Evolutionary conservation across 805 yeast genomes (phyloP).

Genomic region (Metschnikowia lochheadii): DNA sequence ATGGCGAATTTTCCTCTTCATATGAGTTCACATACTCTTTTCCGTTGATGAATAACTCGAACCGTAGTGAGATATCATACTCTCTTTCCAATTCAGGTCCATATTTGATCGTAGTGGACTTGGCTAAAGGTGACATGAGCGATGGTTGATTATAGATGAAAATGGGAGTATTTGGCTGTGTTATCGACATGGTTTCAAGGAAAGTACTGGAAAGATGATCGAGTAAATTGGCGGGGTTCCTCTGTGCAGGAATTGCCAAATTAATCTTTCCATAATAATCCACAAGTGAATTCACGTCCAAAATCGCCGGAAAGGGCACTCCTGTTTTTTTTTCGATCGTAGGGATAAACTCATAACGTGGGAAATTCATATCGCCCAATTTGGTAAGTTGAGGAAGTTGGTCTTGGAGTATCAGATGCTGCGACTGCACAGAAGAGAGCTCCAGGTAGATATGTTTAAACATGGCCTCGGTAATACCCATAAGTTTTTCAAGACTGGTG

Average conservation of each 20-base stretch:
- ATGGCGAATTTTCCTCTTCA: slow-evolving; percentile 93
- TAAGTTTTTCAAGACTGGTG: slow-evolving; percentile 61
- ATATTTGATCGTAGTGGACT: slow-evolving; percentile 43
- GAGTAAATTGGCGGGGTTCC: slow-evolving; percentile 56
- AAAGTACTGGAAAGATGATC: slow-evolving; percentile 58
- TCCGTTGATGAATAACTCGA: slow-evolving; percentile 79
- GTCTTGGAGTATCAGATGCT: slow-evolving; percentile 14
- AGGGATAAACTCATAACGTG: slow-evolving; percentile 60
- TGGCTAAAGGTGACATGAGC: slow-evolving; percentile 82
- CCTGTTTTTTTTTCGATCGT: slow-evolving; percentile 57
- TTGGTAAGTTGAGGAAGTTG: slow-evolving; percentile 18
- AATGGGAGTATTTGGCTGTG: slow-evolving; percentile 47
- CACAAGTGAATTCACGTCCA: slow-evolving; percentile 39
- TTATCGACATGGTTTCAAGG: slow-evolving; percentile 59
- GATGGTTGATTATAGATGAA: slow-evolving; percentile 82
- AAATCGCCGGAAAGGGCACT: slow-evolving; percentile 39
- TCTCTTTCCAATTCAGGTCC: slow-evolving; percentile 16
- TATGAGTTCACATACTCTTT: slow-evolving; percentile 88
- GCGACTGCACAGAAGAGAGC: slow-evolving; percentile 17
- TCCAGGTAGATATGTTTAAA: slow-evolving; percentile 39
- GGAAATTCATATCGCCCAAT: slow-evolving; percentile 11
- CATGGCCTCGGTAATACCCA: slow-evolving; percentile 57
- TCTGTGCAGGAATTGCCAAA: slow-evolving; percentile 32
- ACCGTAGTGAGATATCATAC: slow-evolving; percentile 57
- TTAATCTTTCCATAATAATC: slow-evolving; percentile 38